Evolutionary conservation across 352 stramenopile genomes (phyloP), one percentile per base, ranked within the genome.

Genomic region (Pythium aristosporum): DNA sequence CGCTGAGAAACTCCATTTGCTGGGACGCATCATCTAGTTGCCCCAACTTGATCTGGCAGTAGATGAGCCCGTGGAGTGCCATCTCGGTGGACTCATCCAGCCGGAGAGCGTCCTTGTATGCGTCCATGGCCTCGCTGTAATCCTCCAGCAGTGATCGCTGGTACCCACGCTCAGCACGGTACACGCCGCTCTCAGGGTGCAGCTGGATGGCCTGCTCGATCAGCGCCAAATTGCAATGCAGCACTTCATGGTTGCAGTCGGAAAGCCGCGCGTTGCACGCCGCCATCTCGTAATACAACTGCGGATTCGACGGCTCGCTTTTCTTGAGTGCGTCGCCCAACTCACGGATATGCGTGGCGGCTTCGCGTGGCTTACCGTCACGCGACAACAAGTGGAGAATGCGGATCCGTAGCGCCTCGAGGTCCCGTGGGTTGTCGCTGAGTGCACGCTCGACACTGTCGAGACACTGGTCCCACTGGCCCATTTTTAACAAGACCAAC

Each of bases 1-100:
- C 84, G 23, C 74, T 87, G 5, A 98, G 65, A 59, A 98, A 96
- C 49, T 98, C 92, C 74, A 98, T 90, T 63, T 98, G 92, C 66
- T 96, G 83, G 0, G 85, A 85, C 1, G 92, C 92, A 57, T 98
- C 92, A 48, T 97, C 88, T 7, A 96, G 66, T 54, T 93, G 75
- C 6, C 87, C 88, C 5, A 91, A 63, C 49, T 92, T 94, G 63
- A 98, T 84, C 68, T 98, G 92, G 67, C 89, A 97, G 72, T 96
- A 97, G 63, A 98, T 97, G 46, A 96, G 75, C 0, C 91, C 92
- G 43, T 93, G 80, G 6, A 98, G 75, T n/a, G 92, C 92, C 52
- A 80, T 76, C 44, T 94, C 80, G 67, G 96, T 97, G 16, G 82
- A 87, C 57, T 95, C 87, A 67, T 97, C 91, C 2, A 92, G 68